Conservation (phyloP, 2,329 filamentous ascomycete species). For the Drechslera avenae region DNA sequence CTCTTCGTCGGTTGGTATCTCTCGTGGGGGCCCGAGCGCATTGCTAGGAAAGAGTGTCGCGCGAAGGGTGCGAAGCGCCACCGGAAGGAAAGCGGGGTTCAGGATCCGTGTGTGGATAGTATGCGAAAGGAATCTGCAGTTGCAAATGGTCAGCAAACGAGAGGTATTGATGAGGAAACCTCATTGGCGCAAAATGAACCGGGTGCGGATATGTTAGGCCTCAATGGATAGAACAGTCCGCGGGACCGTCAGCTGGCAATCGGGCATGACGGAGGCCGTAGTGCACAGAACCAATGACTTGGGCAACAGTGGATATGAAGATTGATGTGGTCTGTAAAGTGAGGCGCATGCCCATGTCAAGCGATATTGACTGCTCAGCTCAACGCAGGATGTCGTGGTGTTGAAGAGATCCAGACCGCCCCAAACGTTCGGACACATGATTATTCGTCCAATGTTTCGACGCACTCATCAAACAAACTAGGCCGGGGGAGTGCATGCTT, state of each 20-base stretch:
- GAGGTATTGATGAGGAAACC: conserved; percentile 18
- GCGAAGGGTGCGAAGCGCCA: conserved; percentile 69
- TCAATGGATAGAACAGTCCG: conserved; percentile 19
- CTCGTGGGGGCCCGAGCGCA: conserved; percentile 67
- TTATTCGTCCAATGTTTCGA: conserved; percentile 12
- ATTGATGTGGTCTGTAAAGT: conserved; percentile 20
- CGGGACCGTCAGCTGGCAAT: conserved; percentile 34
- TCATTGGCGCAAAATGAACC: conserved; percentile 36
- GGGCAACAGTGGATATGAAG: conserved; percentile 10
- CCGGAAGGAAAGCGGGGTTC: conserved; percentile 52
- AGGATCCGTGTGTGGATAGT: conserved; percentile 50
- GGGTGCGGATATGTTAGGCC: conserved; percentile 17
- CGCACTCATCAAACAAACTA: conserved; percentile 5
- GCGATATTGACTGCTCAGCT: conserved; percentile 13
- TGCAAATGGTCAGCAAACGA: conserved; percentile 31
- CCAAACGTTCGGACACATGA: conserved; percentile 4
- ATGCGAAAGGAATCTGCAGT: conserved; percentile 53
- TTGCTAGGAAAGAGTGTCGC: conserved; percentile 87
- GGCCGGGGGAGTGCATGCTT: conserved; percentile 6
- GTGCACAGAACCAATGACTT: conserved; percentile 1
- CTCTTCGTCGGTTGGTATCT: conserved; percentile 63
- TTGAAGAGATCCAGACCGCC: neutral
- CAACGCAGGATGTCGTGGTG: conserved; percentile 8
- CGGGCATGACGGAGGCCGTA: conserved; percentile 9
- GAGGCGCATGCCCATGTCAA: conserved; percentile 25